Evolutionary conservation across 768 basidiomycete genomes (phyloP).

Genomic region (Fomitopsis pulvina): DNA sequence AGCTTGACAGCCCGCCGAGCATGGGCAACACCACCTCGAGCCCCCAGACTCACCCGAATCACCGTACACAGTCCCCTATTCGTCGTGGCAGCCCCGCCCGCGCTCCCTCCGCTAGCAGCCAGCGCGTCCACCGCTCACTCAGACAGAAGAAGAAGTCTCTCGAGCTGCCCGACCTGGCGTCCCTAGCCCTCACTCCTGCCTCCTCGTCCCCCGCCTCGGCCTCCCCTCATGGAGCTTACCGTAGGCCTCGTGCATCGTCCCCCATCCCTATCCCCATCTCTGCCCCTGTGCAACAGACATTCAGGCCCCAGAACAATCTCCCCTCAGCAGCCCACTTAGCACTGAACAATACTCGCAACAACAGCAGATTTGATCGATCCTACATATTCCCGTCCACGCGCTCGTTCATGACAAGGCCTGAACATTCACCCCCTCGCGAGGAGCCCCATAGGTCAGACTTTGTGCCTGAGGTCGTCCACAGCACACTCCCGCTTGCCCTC

Average conservation of each 20-base stretch:
- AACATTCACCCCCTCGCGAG: slow-evolving; percentile 21
- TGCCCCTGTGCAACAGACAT: slow-evolving; percentile 18
- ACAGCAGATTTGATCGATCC: slow-evolving; percentile 24
- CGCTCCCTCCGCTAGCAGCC: slow-evolving; percentile 10
- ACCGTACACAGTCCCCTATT: slow-evolving; percentile 18
- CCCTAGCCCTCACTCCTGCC: slow-evolving; percentile 40
- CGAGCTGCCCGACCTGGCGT: slow-evolving; percentile 68
- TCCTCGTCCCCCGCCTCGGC: slow-evolving; percentile 32
- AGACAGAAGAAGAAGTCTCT: slow-evolving; percentile 66
- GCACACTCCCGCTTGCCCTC: slow-evolving; percentile 54
- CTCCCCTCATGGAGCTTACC: slow-evolving; percentile 36
- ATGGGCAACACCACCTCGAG: slow-evolving; percentile 21
- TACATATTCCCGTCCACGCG: slow-evolving; percentile 38
- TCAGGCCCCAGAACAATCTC: slow-evolving; percentile 27
- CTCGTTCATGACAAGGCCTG: slow-evolving; percentile 27
- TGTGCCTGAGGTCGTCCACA: slow-evolving; percentile 52
- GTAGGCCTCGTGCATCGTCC: slow-evolving; percentile 37
- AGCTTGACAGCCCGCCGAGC: slow-evolving; percentile 8
- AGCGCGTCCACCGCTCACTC: slow-evolving; percentile 48
- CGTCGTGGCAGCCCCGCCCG: slow-evolving; percentile 19
- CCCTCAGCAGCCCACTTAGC: slow-evolving; percentile 40
- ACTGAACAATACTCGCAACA: slow-evolving; percentile 14
- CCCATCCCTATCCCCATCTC: slow-evolving; percentile 45
- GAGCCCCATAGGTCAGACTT: slow-evolving; percentile 29
- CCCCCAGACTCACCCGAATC: slow-evolving; percentile 11